phyloP scores from a whole-genome alignment of 2,329 filamentous ascomycete species.

The Furcasterigmium furcatum region DNA sequence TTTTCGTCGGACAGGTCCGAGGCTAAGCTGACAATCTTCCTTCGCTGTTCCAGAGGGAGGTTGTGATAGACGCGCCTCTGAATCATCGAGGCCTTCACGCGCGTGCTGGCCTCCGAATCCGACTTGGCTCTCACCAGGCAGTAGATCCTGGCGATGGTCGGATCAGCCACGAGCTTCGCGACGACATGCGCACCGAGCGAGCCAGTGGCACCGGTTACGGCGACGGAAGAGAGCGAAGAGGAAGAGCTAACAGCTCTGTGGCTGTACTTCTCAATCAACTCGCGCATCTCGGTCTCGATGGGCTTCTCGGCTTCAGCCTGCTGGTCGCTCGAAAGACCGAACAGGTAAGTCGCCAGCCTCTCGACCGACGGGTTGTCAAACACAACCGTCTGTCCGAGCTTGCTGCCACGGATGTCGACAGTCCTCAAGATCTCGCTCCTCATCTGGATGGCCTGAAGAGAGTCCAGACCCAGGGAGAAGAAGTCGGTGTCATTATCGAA shows the following conservation, averaged over 20 bases:
- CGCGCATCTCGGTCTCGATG: constrained; percentile 22
- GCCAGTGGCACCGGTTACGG: constrained; percentile 64
- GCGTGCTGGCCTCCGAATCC: constrained; percentile 13
- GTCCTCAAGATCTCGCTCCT: constrained; percentile 47
- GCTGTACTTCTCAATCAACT: constrained; percentile 17
- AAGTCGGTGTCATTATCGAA: constrained; percentile 47
- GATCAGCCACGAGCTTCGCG: constrained; percentile 53
- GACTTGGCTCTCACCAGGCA: constrained; percentile 44
- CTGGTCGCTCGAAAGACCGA: constrained; percentile 34
- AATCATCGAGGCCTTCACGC: constrained; percentile 16
- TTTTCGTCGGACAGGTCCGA: constrained; percentile 32
- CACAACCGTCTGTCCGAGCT: constrained; percentile 52
- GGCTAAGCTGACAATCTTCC: constrained; percentile 21
- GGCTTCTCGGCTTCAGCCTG: constrained; percentile 18
- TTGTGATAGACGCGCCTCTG: constrained; percentile 29
- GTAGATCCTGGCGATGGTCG: constrained; percentile 50
- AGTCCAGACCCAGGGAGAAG: constrained; percentile 56
- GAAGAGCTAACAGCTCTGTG: neutral
- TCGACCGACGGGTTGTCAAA: constrained; percentile 53
- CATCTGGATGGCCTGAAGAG: constrained; percentile 54
- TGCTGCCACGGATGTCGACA: constrained; percentile 42
- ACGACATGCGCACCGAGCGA: constrained; percentile 61
- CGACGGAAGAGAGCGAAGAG: constrained; percentile 12
- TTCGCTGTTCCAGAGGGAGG: constrained; percentile 9
- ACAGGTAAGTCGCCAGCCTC: constrained; percentile 40